A percentile compares a stretch with the other conserved stretches of the same genome.
Evolutionary conservation across 1,284 basidiomycete species (phyloP).

Genomic region (Pterula multifida): DNA sequence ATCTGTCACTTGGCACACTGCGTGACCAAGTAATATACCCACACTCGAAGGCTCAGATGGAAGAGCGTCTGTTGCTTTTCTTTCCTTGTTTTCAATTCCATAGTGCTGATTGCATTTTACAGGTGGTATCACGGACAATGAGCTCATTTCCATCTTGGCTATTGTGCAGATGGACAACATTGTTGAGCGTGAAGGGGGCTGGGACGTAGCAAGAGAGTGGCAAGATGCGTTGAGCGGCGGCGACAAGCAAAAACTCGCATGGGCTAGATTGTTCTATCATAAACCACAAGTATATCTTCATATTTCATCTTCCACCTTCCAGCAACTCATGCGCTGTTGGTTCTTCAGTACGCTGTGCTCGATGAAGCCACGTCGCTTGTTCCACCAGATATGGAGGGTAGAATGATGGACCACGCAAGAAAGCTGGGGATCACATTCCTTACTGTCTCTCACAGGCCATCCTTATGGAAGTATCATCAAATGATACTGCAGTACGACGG

Average conservation of each 20-base stretch:
- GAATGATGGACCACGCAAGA: slow-evolving; percentile 94
- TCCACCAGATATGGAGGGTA: slow-evolving; percentile 84
- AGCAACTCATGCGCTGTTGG: neutral
- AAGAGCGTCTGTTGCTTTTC: slow-evolving; percentile 37
- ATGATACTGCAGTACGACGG: slow-evolving; percentile 87
- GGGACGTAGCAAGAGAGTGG: slow-evolving; percentile 87
- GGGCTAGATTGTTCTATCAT: slow-evolving; percentile 96
- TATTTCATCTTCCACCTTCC: neutral
- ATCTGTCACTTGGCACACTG: slow-evolving; percentile 86
- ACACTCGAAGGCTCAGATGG: slow-evolving; percentile 71
- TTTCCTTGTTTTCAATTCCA: slow-evolving; percentile 5
- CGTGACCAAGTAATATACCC: slow-evolving; percentile 90
- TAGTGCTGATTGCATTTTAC: slow-evolving; percentile 4
- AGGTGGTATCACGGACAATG: slow-evolving; percentile 67
- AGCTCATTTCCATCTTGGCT: slow-evolving; percentile 64
- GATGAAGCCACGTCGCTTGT: slow-evolving; percentile 96
- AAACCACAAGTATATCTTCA: slow-evolving; percentile 60
- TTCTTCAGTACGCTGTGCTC: slow-evolving; percentile 78
- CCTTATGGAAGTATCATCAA: slow-evolving; percentile 91
- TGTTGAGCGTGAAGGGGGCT: slow-evolving; percentile 94
- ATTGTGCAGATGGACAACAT: slow-evolving; percentile 82
- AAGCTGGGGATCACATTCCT: slow-evolving; percentile 79
- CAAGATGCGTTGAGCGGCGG: slow-evolving; percentile 84
- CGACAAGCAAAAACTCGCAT: slow-evolving; percentile 87
- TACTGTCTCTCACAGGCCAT: slow-evolving; percentile 87